Base-by-base conservation (phyloP, 345 rosid genomes). In the Ceriops zippeliana region DNA sequence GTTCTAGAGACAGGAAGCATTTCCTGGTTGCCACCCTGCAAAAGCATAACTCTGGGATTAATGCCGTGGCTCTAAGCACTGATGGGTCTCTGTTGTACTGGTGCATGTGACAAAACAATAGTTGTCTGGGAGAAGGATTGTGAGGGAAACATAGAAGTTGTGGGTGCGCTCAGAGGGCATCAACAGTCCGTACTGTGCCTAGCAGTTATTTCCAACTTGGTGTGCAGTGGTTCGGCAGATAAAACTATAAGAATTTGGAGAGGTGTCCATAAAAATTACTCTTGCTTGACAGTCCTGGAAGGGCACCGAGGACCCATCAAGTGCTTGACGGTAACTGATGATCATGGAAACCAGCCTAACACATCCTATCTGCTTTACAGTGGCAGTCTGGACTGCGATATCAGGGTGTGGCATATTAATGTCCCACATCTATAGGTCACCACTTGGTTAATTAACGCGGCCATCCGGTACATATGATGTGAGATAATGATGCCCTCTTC, bases 221-320 rank as follows among this genome's bases (percentile, higher is more conserved):
- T 93, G 24, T 89, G 84, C 69, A 89, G 97, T 76, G 96, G 98
- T 38, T 93, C 97, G 2, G 95, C 95, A 5, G 97, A 93, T 71
- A 88, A 77, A 71, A 89, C 85, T 1, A 79, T 89, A 31, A 87
- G 96, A 74, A 74, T 91, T 5, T 93, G 98, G 98, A 80, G 73
- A 71, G 81, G 85, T 38, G 70, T 52, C 1, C 67, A 59, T 0
- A 71, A 82, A 62, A 83, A 70, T 57, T 86, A 79, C 79, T 68
- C 85, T 2, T 91, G 98, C 53, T 61, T 91, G 58, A 89, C 89
- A 42, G 77, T 86, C 26, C 52, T 93, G 62, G 87, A 86, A 72
- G 98, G 98, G 21, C 98, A 93, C 65, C 68, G 32, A 58, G 98
- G 95, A 34, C 97, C 98, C 0, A 90, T 93, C 58, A 93, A 93